phyloP scores from a whole-genome alignment of 805 yeast genomes.

The Saccharomycopsis sp. region DNA sequence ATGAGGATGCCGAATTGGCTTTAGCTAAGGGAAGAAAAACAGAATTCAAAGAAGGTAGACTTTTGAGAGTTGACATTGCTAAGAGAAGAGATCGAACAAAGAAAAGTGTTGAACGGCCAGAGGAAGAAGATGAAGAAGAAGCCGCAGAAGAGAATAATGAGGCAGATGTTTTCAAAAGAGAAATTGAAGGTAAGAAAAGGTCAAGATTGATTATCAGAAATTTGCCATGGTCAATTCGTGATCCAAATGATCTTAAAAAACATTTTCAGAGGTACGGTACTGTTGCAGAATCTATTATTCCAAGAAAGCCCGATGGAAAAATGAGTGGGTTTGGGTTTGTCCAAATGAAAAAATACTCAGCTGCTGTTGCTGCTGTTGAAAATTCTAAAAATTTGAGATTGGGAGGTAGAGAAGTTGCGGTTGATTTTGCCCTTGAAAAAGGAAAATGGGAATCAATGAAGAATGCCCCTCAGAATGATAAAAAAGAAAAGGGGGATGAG shows the following conservation, averaged over 20 bases:
- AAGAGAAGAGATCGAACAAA: conserved; percentile 80
- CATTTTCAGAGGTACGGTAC: conserved; percentile 74
- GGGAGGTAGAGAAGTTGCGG: conserved; percentile 87
- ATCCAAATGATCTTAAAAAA: conserved; percentile 62
- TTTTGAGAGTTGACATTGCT: conserved; percentile 78
- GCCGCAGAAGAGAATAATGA: conserved; percentile 16
- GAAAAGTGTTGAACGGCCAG: conserved; percentile 21
- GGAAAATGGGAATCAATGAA: conserved; percentile 63
- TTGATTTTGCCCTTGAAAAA: conserved; percentile 88
- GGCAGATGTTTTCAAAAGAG: conserved; percentile 12
- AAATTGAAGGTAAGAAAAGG: conserved; percentile 58
- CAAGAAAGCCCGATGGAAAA: conserved; percentile 78
- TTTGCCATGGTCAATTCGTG: conserved; percentile 92
- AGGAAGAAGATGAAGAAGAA: conserved; percentile 16
- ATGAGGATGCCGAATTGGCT: conserved; percentile 79
- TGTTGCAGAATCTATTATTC: conserved; percentile 83
- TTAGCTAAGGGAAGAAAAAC: conserved; percentile 53
- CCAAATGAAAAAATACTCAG: conserved; percentile 70
- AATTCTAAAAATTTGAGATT: conserved; percentile 69
- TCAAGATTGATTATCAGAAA: conserved; percentile 86
- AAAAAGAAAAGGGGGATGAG: conserved; percentile 35
- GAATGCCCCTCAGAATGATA: conserved; percentile 35
- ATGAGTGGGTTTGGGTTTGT: conserved; percentile 96
- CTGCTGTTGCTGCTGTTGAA: conserved; percentile 78
- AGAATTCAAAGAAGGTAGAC: conserved; percentile 58